A percentile compares a stretch with the other conserved stretches of the same genome.
Conservation (phyloP, 139 green algal genomes). For the Penium margaritaceum region DNA sequence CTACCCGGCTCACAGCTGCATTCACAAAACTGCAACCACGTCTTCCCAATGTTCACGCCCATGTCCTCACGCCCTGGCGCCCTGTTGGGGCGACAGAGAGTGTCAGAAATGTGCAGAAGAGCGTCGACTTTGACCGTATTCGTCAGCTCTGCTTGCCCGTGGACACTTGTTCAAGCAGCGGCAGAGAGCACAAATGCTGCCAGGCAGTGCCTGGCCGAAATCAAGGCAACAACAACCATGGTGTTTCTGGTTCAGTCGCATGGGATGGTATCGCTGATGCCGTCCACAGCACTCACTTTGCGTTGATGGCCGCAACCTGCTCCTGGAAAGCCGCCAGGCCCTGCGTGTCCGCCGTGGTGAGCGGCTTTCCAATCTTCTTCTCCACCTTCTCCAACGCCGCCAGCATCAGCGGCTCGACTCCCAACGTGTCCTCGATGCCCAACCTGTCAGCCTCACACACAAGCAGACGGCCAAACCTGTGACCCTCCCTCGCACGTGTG, state of each 20-base stretch:
- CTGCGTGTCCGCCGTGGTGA: conserved; percentile 12
- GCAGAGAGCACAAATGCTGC: not conserved
- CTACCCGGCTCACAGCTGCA: no score
- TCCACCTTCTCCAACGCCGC: conserved; percentile 21
- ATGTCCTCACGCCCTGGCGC: no score
- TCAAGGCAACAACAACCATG: not conserved
- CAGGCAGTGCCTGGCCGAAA: not conserved
- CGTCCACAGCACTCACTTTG: no score
- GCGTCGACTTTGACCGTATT: not conserved
- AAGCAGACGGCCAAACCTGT: not conserved
- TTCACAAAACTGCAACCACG: no score
- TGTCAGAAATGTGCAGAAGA: no score
- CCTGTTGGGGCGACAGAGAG: no score
- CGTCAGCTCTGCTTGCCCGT: not conserved
- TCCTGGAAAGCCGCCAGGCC: conserved; percentile 11
- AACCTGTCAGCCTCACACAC: conserved; percentile 4
- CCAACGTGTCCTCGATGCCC: conserved; percentile 20
- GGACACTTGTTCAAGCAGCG: not conserved
- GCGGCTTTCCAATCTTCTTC: conserved; percentile 35
- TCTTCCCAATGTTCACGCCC: no score
- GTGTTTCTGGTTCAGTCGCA: not conserved
- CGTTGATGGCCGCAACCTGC: conserved; percentile 16
- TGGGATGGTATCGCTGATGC: not conserved
- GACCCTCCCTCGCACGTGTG: not conserved
- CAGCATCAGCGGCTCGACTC: conserved; percentile 8